Conservation (phyloP, 1,139 yeast species). For the Yamadazyma diospyri region DNA sequence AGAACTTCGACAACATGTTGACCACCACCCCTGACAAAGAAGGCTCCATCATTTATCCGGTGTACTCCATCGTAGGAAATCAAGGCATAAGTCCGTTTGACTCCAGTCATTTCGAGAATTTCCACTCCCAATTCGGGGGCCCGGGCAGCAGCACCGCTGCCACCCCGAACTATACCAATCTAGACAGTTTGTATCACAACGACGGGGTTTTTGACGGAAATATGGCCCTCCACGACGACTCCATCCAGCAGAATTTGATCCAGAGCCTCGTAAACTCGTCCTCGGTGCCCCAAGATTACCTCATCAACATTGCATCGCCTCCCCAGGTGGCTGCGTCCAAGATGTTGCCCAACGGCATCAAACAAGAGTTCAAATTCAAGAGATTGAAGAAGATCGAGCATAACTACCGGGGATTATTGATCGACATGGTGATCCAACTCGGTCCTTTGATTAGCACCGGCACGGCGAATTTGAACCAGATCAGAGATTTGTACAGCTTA, state of each 20-base stretch:
- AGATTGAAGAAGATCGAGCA: constrained; percentile 11
- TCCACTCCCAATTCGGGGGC: not conserved
- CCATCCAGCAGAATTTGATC: constrained; percentile 11
- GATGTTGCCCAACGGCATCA: constrained; percentile 20
- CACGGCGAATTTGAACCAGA: constrained; percentile 25
- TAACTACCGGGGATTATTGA: constrained; percentile 18
- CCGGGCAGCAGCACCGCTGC: not conserved
- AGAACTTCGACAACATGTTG: constrained; percentile 28
- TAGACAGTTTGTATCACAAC: constrained; percentile 3
- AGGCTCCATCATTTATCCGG: constrained; percentile 35
- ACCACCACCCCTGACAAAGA: constrained; percentile 20
- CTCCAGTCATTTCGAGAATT: not conserved
- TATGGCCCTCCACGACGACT: constrained; percentile 2
- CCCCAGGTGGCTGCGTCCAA: constrained; percentile 8
- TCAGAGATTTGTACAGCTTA: constrained; percentile 28
- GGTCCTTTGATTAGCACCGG: constrained; percentile 27
- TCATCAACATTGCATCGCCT: constrained; percentile 10
- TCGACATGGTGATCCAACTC: constrained; percentile 13
- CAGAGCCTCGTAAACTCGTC: constrained; percentile 13
- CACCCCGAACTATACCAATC: constrained; percentile 4
- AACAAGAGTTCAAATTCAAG: constrained; percentile 13
- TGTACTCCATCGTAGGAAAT: constrained; percentile 26
- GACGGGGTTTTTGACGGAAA: not conserved
- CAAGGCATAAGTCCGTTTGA: constrained; percentile 10
- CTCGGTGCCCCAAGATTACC: constrained; percentile 12